Evolutionary conservation across 345 rosid species (phyloP), one percentile per base, ranked within the genome.

Genomic region (Gossypioides kirkii): DNA sequence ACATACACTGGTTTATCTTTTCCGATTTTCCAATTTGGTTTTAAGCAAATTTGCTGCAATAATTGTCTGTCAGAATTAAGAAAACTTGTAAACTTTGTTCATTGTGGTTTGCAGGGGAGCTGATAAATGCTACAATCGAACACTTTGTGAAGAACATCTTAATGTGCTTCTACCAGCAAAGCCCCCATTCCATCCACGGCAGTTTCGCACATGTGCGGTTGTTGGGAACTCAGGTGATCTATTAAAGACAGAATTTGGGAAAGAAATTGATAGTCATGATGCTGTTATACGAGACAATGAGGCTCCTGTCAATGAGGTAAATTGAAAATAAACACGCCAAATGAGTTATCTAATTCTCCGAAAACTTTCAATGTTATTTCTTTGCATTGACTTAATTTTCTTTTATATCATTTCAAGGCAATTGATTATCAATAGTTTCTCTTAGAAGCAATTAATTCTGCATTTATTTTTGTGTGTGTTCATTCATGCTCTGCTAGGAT

Each of bases 191-290:
- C 90, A 36, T 47, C 94, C 99, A 11, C 79, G 89, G 38, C 98
- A 95, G 68, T 95, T 92, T 79, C 85, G 49, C 70, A 88, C 83
- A 26, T 95, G 99, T 80, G 98, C 98, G 0, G 97, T 92, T 55
- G 97, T 95, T 73, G 99, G 99, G 58, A 95, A 95, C 73, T 95
- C 99, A 2, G 96, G 98, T 74, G 99, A 95, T 84, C 85, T 95
- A 66, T 77, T 95, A 26, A 92, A 92, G 82, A 92, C 98, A 13
- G 77, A 86, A 76, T 91, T 95, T 23, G 97, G 99, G 26, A 71
- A 86, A 75, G 99, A 91, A 88, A 95, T 95, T 64, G 99, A 95
- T 79, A 82, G 91, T 69, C 98, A 95, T 81, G 97, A 90, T 78
- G 92, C 88, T 82, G 99, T 95, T 32, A 88, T 92, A 76, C 85